Conservation (phyloP, 305 asterid genomes). For the Solanum chacoense region DNA sequence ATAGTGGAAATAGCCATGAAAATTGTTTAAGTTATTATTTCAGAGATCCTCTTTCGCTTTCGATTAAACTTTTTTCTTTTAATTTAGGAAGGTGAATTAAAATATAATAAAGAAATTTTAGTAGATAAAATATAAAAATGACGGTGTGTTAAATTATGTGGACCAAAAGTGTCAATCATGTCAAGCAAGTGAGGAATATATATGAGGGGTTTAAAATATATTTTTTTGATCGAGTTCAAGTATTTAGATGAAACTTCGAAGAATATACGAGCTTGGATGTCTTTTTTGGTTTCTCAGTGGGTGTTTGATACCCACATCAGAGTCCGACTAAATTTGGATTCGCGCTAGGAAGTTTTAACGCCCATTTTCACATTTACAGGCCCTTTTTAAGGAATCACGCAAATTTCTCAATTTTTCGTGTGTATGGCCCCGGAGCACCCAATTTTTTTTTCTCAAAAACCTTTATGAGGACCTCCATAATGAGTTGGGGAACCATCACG, state of each 20-base stretch:
- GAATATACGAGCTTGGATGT: background rate
- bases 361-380: background rate
- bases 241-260: background rate
- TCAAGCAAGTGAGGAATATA: background rate
- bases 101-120: background rate
- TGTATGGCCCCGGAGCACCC: too few species aligned
- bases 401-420: background rate
- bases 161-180: background rate
- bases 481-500: background rate
- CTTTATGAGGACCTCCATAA: too few species aligned
- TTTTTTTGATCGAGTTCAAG: background rate
- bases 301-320: background rate
- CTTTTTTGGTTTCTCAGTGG: background rate
- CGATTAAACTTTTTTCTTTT: background rate
- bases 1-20: background rate
- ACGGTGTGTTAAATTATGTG: background rate
- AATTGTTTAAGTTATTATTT: background rate
- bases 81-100: background rate
- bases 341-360: background rate
- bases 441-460: too few species aligned
- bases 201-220: background rate
- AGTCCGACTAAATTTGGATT: background rate
- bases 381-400: background rate
- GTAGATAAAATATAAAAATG: background rate
- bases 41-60: background rate